Evolutionary conservation across 2,329 filamentous ascomycete genomes (phyloP).

Genomic region (Talaromyces sp.): DNA sequence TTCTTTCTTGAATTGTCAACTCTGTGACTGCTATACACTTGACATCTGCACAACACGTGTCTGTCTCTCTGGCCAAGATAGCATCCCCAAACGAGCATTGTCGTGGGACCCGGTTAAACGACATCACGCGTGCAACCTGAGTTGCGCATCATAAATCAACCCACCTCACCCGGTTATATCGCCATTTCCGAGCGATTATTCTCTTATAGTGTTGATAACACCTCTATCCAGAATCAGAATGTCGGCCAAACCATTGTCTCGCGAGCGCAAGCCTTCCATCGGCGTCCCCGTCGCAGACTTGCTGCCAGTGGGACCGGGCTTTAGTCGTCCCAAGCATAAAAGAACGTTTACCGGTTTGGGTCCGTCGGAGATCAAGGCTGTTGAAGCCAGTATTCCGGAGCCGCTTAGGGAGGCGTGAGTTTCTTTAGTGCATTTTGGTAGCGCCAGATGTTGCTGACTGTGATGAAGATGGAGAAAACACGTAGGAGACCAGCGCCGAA

Average conservation of each 20-base stretch:
- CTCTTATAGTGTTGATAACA: not conserved
- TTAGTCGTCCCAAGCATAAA: slow-evolving; percentile 91
- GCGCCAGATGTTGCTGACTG: not conserved
- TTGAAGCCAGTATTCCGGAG: slow-evolving; percentile 88
- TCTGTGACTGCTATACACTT: not conserved
- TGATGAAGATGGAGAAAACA: slow-evolving; percentile 54
- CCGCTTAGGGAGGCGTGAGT: slow-evolving; percentile 77
- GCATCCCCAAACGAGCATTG: not conserved
- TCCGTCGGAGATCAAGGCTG: slow-evolving; percentile 81
- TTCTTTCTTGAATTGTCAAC: not conserved
- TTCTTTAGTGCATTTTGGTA: slow-evolving; percentile 40
- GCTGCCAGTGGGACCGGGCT: slow-evolving; percentile 78
- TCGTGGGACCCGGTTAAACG: not conserved
- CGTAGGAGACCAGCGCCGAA: slow-evolving; percentile 33
- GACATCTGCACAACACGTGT: not conserved
- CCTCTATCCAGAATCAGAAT: slow-evolving; percentile 12
- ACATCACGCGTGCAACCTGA: not conserved
- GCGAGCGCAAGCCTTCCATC: slow-evolving; percentile 76
- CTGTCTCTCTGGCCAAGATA: not conserved
- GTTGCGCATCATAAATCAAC: not conserved
- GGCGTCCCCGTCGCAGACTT: slow-evolving; percentile 82
- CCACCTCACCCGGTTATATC: not conserved
- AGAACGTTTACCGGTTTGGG: slow-evolving; percentile 94
- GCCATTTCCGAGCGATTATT: too few species aligned
- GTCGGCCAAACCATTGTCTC: slow-evolving; percentile 20